Evolutionary conservation across 2,329 filamentous ascomycete species (phyloP), one percentile per base, ranked within the genome.

Genomic region (Botrytis cinerea): DNA sequence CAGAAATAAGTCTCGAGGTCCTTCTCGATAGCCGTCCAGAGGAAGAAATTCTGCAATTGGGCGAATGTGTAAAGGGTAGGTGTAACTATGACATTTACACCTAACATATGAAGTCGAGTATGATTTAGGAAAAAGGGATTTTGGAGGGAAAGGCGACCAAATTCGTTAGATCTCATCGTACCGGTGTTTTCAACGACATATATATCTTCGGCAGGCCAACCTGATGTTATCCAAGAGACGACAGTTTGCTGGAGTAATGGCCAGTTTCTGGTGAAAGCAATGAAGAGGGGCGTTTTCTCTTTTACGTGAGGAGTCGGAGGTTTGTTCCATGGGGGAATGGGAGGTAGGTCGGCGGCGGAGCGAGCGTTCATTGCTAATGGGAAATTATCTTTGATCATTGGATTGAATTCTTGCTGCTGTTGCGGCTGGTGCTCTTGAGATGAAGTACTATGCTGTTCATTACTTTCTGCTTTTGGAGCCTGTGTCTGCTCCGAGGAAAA

Each of bases 101-200:
- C 87, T 38, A 89, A 84, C n/a, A 82, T 80, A 8, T 81, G 74
- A 25, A 89, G 83, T 14, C 82, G 80, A 1, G 81, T 82, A 76
- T 89, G 85, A 79, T 88, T 85, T 40, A 90, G 80, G 78, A 84
- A 88, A 79, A 86, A 88, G 0, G 86, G 87, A 75, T 89, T 88
- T 75, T 88, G 84, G 0, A 86, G 80, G 1, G 83, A 83, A 5
- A 89, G 82, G 43, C 82, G 81, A 5, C 83, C 84, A 10, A 82
- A 80, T 32, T 81, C 77, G 48, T 89, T 89, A 64, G 86, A 84
- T 72, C 85, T 81, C 78, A 88, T 86, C n/a, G 84, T 84, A 12
- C 87, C 87, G 7, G 85, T 89, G 80, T 90, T 90, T 78, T 90
- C 88, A 40, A 89, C 80, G 3, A 89, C 84, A 75, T 86, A 86